Evolutionary conservation across 305 asterid genomes (phyloP), one percentile per base, ranked within the genome.

Genomic region (Ilex paraguariensis): DNA sequence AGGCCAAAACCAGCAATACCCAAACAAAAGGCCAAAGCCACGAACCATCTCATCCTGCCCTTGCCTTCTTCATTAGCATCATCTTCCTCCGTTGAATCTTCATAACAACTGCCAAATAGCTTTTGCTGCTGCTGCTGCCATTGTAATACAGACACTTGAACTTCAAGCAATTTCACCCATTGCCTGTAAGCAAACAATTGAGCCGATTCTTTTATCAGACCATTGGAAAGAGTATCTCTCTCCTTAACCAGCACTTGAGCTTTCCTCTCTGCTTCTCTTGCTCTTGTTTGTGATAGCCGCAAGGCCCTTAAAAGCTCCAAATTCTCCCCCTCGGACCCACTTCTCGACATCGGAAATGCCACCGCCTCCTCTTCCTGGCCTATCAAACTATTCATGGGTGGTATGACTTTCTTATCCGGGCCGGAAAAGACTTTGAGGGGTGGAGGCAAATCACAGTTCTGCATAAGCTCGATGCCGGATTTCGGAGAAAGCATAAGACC

Each of bases 381-480:
- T 5, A 4, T 53, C 15, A 17, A 17, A 32, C 56, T 65, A 64
- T 53, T 67, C 66, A 60, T 36, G 31, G 76, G 74, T 6, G 79
- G 50, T 16, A 75, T 62, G 0, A 67, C n/a, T 21, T 73, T 69
- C 45, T 77, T 42, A 50, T 50, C 68, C 0, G 78, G 77, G 1
- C 77, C 78, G 1, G 87, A 21, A 59, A 67, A 75, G 31, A 84
- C 75, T 82, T 77, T 87, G 42, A 67, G 10, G 6, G 91, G 91
- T 33, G 91, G 95, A 6, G 91, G 95, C 56, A 87, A 75, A 61
- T 87, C 95, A 61, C 92, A 80, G 74, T 87, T 84, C 49, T 82
- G 85, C 85, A 84, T 65, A 13, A 82, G 84, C 59, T 72, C 74
- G 52, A 60, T 55, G 7, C 72, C 61, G 4, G 74, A 32, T 52